phyloP scores from a whole-genome alignment of 768 basidiomycete species.

The Mycena vulgaris region DNA sequence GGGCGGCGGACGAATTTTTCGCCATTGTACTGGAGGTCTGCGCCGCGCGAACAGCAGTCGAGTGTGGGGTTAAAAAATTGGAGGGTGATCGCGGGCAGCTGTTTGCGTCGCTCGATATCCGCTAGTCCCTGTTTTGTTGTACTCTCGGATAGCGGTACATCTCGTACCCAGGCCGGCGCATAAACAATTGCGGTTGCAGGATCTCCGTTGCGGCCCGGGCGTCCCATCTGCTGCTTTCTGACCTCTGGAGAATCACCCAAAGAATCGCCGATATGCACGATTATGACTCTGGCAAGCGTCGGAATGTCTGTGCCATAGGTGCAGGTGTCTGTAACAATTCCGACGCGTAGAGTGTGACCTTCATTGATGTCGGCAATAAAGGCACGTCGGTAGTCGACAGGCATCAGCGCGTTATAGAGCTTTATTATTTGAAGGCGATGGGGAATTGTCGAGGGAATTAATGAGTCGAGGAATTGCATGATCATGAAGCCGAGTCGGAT shows the following conservation, averaged over 20 bases:
- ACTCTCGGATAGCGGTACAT: not conserved
- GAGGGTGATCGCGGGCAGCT: not conserved
- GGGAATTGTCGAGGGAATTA: slow-evolving; percentile 19
- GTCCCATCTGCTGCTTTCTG: not conserved
- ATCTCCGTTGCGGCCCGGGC: not conserved
- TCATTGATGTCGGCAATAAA: too few species aligned
- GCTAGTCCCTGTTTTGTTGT: not conserved
- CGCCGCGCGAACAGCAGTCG: slow-evolving; percentile 11
- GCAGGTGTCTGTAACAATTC: slow-evolving; percentile 9
- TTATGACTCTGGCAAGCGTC: not conserved
- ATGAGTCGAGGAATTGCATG: slow-evolving; percentile 25
- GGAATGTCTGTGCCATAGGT: slow-evolving; percentile 18
- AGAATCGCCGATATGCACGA: not conserved
- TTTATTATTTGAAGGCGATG: slow-evolving; percentile 15
- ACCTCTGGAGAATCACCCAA: not conserved
- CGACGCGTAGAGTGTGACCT: too few species aligned
- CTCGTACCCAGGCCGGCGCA: slow-evolving; percentile 1
- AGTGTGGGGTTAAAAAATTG: slow-evolving; percentile 3
- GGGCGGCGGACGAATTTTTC: slow-evolving; percentile 8
- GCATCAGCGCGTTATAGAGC: slow-evolving; percentile 28
- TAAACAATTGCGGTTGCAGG: not conserved
- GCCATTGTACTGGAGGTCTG: slow-evolving; percentile 16
- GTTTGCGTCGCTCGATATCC: not conserved
- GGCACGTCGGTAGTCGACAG: slow-evolving; percentile 20
- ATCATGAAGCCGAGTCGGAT: slow-evolving; percentile 8